Evolutionary conservation across 2,329 filamentous ascomycete species (phyloP), one percentile per base, ranked within the genome.

Genomic region (Cladosporium austrohemisphaericum): DNA sequence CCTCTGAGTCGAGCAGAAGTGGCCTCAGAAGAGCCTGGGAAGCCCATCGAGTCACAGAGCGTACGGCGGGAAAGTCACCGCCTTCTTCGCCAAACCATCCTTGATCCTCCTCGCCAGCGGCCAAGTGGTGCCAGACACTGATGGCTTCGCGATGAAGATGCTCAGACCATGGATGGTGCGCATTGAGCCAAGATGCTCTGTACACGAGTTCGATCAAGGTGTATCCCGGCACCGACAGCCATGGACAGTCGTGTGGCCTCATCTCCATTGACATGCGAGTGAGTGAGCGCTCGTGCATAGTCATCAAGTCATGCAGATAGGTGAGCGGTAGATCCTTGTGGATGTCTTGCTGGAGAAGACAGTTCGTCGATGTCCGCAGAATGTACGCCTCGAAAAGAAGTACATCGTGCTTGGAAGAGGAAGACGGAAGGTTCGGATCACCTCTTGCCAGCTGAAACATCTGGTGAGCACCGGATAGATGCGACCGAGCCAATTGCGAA

Each of bases 351-450:
- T 55, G 53, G 28, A 56, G 52, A 1, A 59, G 49, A 22, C 40
- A 44, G 33, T 58, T 58, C 25, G 47, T 40, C 9, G 50, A 31
- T 5, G 55, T 54, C 8, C 55, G 51, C 28, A 50, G 38, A 36
- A 58, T 55, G 31, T 59, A 59, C 11, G 36, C 57, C 48, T 57
- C 55, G n/a, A 58, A 50, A 2, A 59, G 47, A 8, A 57, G 28
- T 2, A 28, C 33, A n/a, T 55, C 50, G 20, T 57, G 55, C 5
- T 47, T 28, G 13, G 16, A 13, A 4, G 49, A 23, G 23, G 38
- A 33, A 4, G 49, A 23, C 6, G 50, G 48, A 9, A 41, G 37
- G 5, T 43, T 28, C 20, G 26, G 33, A 9, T 16, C 19, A 3
- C 25, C 16, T 4, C 18, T 33, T 6, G 52, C 26, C 11, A 44